Base-by-base conservation (phyloP, 2,329 filamentous ascomycete species). In the Chalaropsis thielavioides region DNA sequence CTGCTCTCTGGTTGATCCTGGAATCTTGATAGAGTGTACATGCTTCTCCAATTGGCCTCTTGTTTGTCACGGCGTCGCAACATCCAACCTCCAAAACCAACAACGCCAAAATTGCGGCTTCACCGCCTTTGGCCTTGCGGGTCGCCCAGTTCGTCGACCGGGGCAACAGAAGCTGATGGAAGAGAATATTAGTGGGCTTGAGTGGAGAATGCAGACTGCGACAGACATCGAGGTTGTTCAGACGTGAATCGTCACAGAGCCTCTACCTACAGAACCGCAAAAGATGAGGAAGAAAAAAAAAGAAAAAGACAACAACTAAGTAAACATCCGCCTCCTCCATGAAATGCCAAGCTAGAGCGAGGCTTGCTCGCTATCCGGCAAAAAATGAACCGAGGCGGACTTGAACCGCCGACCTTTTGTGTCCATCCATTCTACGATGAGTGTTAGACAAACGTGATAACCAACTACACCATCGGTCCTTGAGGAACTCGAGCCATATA, bases 401-500 rank as follows among this genome's bases (percentile, higher is more conserved):
- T 62, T 35, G 60, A 62, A 62, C 60, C 60, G 60, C 60, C 60
- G 60, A 62, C 60, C 60, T 62, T 62, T 62, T 62, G 60, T 62
- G 60, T 62, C 60, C 60, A 62, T 44, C 38, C 38, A 49, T 44
- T 62, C 60, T 4, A 3, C 35, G 41, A 62, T 58, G 51, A 44
- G 2, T 62, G 60, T 62, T 62, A 62, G 60, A 62, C 60, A 62
- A 62, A 62, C 60, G 60, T 62, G 60, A 62, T 62, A 62, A 62
- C 60, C 60, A 62, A 62, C 60, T 62, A 62, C 60, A 62, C 60
- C 60, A 62, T 62, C 60, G 60, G 60, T 62, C 60, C 60, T 62
- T 62, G 60, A n/a, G 15, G 0, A 35, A 31, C 31, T 0, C 11
- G 1, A 3, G 17, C 17, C 22, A 35, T 61, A 43, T 13, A 46